Percentiles rank a stretch among this genome's conserved stretches.
phyloP scores from a whole-genome alignment of 352 stramenopile genomes.

The Phytophthora fragariaefolia region DNA sequence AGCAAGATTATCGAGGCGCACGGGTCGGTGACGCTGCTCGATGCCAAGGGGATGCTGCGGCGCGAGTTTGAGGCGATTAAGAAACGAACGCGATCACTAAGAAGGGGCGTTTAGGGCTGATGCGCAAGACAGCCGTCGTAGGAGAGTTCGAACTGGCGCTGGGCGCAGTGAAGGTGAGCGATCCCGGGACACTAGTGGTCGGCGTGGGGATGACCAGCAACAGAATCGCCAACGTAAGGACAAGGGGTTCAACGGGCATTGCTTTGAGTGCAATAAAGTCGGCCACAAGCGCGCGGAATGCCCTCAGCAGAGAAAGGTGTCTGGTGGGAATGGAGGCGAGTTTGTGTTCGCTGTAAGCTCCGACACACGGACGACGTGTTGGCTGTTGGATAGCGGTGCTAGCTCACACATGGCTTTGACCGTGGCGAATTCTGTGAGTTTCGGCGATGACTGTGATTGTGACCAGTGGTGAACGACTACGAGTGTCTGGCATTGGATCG shows the following conservation, averaged over 20 bases:
- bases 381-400: constrained; percentile 22
- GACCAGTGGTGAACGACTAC: background rate
- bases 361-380: background rate
- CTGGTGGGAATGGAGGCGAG: too few species aligned
- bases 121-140: background rate
- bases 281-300: too few species aligned
- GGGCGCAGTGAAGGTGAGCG: too few species aligned
- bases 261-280: too few species aligned
- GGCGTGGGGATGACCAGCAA: too few species aligned
- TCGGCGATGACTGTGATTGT: background rate
- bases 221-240: too few species aligned
- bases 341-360: constrained; percentile 7
- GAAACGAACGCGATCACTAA: constrained; percentile 7
- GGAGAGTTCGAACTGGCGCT: constrained; percentile 4
- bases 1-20: constrained; percentile 26
- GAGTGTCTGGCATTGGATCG: background rate
- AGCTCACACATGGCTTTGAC: background rate
- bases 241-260: too few species aligned
- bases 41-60: constrained; percentile 33
- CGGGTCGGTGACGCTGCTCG: constrained; percentile 11
- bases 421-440: background rate
- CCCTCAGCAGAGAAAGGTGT: too few species aligned
- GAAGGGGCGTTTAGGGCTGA: constrained; percentile 20
- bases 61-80: constrained; percentile 14
- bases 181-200: too few species aligned